Evolutionary conservation across 2,329 filamentous ascomycete species (phyloP).

Genomic region (Claviceps purpurea): DNA sequence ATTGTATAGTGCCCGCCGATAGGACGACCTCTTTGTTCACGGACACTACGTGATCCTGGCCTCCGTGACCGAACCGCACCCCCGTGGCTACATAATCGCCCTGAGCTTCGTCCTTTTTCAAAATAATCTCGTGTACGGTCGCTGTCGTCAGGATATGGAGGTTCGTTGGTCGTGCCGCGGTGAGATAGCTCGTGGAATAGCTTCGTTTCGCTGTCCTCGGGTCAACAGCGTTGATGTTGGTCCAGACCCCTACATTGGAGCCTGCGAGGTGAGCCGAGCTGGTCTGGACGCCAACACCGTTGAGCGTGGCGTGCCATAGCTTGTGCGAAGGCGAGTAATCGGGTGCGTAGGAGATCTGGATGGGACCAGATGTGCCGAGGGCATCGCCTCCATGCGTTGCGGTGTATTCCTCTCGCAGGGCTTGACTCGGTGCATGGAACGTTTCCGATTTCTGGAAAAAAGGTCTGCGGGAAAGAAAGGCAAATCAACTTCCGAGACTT

Average conservation of each 20-base stretch:
- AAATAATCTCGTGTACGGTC: constrained; percentile 14
- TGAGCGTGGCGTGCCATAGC: constrained; percentile 34
- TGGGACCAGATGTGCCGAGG: constrained; percentile 31
- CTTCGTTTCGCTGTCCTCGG: constrained; percentile 31
- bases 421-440: constrained; percentile 27
- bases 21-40: constrained; percentile 42
- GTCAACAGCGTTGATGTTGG: constrained; percentile 35
- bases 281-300: constrained; percentile 25
- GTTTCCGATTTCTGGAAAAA: constrained; percentile 38
- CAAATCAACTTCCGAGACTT: not conserved
- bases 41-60: constrained; percentile 21
- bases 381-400: constrained; percentile 24
- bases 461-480: constrained; percentile 19
- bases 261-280: constrained; percentile 34
- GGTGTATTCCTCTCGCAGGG: constrained; percentile 20
- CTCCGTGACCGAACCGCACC: constrained; percentile 22
- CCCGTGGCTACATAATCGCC: constrained; percentile 16
- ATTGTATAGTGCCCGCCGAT: constrained; percentile 42
- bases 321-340: constrained; percentile 27
- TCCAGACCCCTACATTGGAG: constrained; percentile 35
- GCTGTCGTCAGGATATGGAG: constrained; percentile 23
- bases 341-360: constrained; percentile 32
- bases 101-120: constrained; percentile 12
- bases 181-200: constrained; percentile 32
- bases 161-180: constrained; percentile 26